Evolutionary conservation across 208 protist genomes (phyloP).

Genomic region (Crithidia bombi): DNA sequence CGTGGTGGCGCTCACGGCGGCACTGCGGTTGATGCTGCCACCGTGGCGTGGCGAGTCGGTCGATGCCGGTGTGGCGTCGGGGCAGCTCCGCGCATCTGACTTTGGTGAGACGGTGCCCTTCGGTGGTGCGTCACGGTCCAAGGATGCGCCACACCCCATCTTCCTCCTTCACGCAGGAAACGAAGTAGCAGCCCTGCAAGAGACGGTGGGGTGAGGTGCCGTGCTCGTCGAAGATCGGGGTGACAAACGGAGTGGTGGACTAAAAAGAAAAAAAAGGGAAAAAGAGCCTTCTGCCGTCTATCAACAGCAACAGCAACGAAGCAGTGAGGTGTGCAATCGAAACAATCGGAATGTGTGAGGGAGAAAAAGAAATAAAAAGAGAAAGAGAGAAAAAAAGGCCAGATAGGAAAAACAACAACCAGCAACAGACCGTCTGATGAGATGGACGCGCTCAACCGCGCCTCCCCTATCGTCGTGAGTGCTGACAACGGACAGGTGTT

Average conservation of each 20-base stretch:
- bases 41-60: too few species aligned
- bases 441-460: too few species aligned
- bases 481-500: too few species aligned
- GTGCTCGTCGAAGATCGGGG: too few species aligned
- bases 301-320: not conserved
- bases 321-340: not conserved
- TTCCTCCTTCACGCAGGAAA: not conserved
- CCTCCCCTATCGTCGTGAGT: too few species aligned
- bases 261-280: constrained; percentile 6
- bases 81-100: not conserved
- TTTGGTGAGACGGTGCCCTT: not conserved
- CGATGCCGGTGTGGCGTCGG: not conserved
- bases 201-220: too few species aligned
- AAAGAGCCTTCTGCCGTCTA: too few species aligned
- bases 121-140: not conserved
- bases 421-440: too few species aligned
- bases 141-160: constrained; percentile 5
- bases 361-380: not conserved
- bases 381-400: not conserved
- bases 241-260: not conserved
- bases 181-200: not conserved
- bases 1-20: not conserved
- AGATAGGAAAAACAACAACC: too few species aligned
- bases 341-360: too few species aligned
- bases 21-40: not conserved